Evolutionary conservation across 805 yeast species (phyloP), one percentile per base, ranked within the genome.

Genomic region (Vanderwaltozyma verrucispora): DNA sequence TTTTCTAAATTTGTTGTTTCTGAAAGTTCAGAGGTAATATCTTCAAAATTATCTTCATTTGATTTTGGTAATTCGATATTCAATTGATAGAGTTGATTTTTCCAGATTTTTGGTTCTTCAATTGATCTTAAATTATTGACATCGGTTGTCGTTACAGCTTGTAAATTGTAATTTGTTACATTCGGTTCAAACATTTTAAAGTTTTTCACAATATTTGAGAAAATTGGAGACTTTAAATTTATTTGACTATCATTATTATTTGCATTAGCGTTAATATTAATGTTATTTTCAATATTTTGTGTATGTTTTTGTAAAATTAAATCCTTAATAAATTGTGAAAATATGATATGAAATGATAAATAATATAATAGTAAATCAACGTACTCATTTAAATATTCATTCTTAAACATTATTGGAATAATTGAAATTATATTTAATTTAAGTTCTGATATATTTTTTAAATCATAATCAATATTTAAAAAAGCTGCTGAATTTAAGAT

Each of bases 341-440:
- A 34, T 11, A 56, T 52, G 19, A 57, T 46, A 41, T 57, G 60
- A 37, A 53, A 56, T n/a, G 59, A 53, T 10, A 54, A 38, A 28
- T 48, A 46, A 35, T 49, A 45, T 16, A 23, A 31, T n/a, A 36
- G 15, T 12, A 36, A 25, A 16, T 31, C 28, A 16, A 31, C 21
- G 20, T 36, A 36, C 6, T 27, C 19, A 3, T 31, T 21, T 13
- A 24, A 3, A 28, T 17, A 14, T 23, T 30, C 6, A 21, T 23
- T 29, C n/a, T 7, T 8, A 16, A 16, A 9, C 10, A 8, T 21
- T 21, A 21, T 21, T 21, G 9, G 9, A 21, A 21, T 21, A n/a
- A n/a, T n/a, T n/a, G n/a, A n/a, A n/a, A n/a, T n/a, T n/a, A n/a
- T n/a, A n/a, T n/a, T n/a, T n/a, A n/a, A n/a, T n/a, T n/a, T n/a